These are phyloP conservation scores for Elaphomyces granulatus DNA, from an alignment of 495 filamentous ascomycete genomes.

Conservation along the genomic window DNA sequence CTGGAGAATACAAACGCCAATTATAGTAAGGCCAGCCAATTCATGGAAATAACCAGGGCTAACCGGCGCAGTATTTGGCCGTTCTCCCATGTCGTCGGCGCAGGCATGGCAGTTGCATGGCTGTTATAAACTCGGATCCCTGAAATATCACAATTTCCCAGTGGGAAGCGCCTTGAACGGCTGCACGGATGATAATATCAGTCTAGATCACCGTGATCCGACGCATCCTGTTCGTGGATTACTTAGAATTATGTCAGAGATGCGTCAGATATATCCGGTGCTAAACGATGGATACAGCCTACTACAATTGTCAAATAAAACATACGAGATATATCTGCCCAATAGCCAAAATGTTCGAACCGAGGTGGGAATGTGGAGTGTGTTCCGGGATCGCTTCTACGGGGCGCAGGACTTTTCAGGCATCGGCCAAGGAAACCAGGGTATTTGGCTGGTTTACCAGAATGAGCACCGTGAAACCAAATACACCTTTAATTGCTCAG, in stretches of 20 bases:
- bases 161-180: slow-evolving; percentile 25
- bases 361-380: slow-evolving; percentile 34
- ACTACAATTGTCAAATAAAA: slow-evolving; percentile 26
- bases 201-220: slow-evolving; percentile 38
- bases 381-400: slow-evolving; percentile 22
- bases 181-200: slow-evolving; percentile 34
- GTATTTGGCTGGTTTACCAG: slow-evolving; percentile 33
- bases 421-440: slow-evolving; percentile 28
- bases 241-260: slow-evolving; percentile 31
- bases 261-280: slow-evolving; percentile 30
- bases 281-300: slow-evolving; percentile 34
- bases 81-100: slow-evolving; percentile 31
- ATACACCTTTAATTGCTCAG: slow-evolving; percentile 30
- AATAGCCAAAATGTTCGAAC: slow-evolving; percentile 30
- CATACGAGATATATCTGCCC: slow-evolving; percentile 27
- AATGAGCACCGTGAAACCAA: slow-evolving; percentile 30
- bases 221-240: slow-evolving; percentile 34
- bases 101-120: slow-evolving; percentile 38
- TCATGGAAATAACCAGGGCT: not conserved
- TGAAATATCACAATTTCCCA: slow-evolving; percentile 29
- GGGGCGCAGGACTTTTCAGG: slow-evolving; percentile 29
- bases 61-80: slow-evolving; percentile 24
- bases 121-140: slow-evolving; percentile 32
- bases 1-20: slow-evolving; percentile 32
- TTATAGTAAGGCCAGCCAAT: slow-evolving; percentile 12